These are phyloP conservation scores for Chamaecyparis obtusa DNA, from an alignment of 75 land plant species.

Conservation along the genomic window DNA sequence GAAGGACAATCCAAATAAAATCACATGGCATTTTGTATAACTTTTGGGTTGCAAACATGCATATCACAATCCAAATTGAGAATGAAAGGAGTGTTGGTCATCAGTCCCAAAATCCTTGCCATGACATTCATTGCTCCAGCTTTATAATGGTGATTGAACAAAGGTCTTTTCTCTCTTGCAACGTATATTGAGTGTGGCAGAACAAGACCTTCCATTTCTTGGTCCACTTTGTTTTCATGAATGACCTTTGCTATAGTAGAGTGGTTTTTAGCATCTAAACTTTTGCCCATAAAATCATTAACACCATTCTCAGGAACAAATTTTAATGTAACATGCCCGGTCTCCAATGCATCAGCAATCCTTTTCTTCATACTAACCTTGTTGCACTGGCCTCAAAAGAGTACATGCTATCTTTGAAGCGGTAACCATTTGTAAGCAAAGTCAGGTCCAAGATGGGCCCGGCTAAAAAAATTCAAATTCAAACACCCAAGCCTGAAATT, in stretches of 20 bases:
- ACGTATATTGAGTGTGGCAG: background rate
- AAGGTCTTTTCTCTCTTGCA: background rate
- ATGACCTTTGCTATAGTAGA: background rate
- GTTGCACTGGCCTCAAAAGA: too few relatives aligned
- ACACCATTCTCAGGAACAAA: background rate
- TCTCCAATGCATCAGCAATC: background rate
- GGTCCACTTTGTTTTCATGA: background rate
- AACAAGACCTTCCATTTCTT: background rate
- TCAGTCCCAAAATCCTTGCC: conserved; percentile 9
- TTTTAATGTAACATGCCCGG: background rate
- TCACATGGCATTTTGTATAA: conserved; percentile 28
- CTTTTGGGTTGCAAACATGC: conserved; percentile 22
- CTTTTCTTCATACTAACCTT: background rate
- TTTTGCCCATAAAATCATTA: background rate
- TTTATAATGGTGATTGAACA: background rate
- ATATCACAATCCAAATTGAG: conserved; percentile 36
- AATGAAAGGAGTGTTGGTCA: background rate
- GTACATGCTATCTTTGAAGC: too few relatives aligned
- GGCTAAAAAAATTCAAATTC: too few relatives aligned
- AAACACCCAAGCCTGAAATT: too few relatives aligned
- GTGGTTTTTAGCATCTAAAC: background rate
- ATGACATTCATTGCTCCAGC: conserved; percentile 48
- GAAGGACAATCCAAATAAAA: conserved; percentile 13
- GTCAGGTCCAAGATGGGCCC: too few relatives aligned
- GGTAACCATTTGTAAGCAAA: too few relatives aligned